A percentile compares a stretch with the other conserved stretches of the same genome.
Evolutionary conservation across 768 basidiomycete genomes (phyloP).

Genomic region (Rhizopogon vesiculosus): DNA sequence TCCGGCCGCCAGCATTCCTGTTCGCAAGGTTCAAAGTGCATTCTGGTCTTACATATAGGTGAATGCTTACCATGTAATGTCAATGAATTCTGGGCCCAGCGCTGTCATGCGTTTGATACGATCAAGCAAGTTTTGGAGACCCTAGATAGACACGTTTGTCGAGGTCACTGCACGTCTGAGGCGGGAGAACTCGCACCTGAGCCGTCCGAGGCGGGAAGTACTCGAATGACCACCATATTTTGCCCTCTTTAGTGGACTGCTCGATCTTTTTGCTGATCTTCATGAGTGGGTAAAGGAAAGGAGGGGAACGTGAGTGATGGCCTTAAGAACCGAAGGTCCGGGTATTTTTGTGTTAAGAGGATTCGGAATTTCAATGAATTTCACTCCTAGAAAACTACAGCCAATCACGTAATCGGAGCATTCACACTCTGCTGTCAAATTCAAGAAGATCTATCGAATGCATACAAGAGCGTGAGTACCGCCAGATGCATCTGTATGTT

Average conservation of each 20-base stretch:
- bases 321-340: conserved; percentile 13
- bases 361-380: background rate
- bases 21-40: conserved; percentile 2
- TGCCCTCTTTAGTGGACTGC: conserved; percentile 77
- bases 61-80: conserved; percentile 81
- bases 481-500: background rate
- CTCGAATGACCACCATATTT: conserved; percentile 98
- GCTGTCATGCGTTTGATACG: conserved; percentile 98
- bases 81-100: conserved; percentile 95
- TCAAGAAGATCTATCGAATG: background rate
- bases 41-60: background rate
- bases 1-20: conserved; percentile 96
- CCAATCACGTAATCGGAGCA: background rate
- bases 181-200: conserved; percentile 50
- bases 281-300: conserved; percentile 43
- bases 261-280: conserved; percentile 94
- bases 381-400: background rate
- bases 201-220: conserved; percentile 96
- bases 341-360: conserved; percentile 20
- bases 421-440: background rate
- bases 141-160: conserved; percentile 6
- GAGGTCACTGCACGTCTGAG: background rate
- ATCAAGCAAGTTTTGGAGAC: conserved; percentile 89
- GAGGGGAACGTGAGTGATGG: conserved; percentile 18
- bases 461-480: background rate